Evolutionary conservation across 2,329 filamentous ascomycete species (phyloP).

Genomic region (Paraconiothyrium brasiliense): DNA sequence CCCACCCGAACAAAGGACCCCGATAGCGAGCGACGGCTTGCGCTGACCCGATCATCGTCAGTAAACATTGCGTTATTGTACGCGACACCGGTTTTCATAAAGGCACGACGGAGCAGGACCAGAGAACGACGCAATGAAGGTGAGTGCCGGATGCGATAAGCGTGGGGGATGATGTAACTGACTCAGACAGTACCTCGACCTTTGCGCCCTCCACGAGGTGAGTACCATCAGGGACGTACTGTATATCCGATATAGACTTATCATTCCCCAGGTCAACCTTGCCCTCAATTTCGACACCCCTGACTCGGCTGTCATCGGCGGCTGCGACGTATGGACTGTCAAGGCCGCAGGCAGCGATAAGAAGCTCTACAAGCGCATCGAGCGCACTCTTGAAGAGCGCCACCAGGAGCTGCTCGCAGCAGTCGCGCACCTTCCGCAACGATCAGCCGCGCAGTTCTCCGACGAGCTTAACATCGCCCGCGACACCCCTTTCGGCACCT

Average conservation of each 20-base stretch:
- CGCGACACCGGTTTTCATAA: slow-evolving; percentile 19
- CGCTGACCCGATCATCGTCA: slow-evolving; percentile 26
- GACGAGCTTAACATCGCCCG: slow-evolving; percentile 77
- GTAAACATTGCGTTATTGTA: slow-evolving; percentile 5
- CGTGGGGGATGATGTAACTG: slow-evolving; percentile 41
- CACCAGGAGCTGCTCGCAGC: slow-evolving; percentile 88
- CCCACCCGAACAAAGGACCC: slow-evolving; percentile 41
- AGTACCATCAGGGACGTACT: background rate
- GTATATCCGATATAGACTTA: background rate
- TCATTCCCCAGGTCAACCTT: slow-evolving; percentile 68
- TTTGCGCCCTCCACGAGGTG: slow-evolving; percentile 85
- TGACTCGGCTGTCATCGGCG: slow-evolving; percentile 90
- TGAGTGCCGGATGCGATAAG: slow-evolving; percentile 35
- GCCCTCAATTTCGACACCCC: slow-evolving; percentile 95
- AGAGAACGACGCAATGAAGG: slow-evolving; percentile 48
- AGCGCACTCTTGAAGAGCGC: slow-evolving; percentile 87
- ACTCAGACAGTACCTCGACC: slow-evolving; percentile 79
- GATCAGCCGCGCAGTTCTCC: slow-evolving; percentile 76
- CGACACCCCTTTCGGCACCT: slow-evolving; percentile 88
- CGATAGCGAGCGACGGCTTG: slow-evolving; percentile 30
- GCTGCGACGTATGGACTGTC: slow-evolving; percentile 96
- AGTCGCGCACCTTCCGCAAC: slow-evolving; percentile 86
- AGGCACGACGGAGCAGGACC: slow-evolving; percentile 11
- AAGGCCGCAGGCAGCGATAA: slow-evolving; percentile 96
- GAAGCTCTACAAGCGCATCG: slow-evolving; percentile 96